Evolutionary conservation across 2,329 filamentous ascomycete species (phyloP), one percentile per base, ranked within the genome.

Genomic region (Exophiala lecanii-corni): DNA sequence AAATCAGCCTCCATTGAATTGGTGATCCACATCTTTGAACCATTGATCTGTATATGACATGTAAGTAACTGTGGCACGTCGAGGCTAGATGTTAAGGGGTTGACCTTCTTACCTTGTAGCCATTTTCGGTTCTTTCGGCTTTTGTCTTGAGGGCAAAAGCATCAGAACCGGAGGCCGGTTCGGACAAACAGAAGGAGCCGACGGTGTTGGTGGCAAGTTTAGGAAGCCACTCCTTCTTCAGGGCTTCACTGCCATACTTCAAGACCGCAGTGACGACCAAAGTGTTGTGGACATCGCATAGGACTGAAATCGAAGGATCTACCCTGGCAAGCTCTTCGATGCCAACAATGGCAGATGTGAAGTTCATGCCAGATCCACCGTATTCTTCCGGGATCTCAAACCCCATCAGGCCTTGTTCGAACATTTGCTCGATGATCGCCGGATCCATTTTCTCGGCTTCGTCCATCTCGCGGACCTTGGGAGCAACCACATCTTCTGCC

Each of bases 11-110:
- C 92, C 72, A 91, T 82, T 38, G 86, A 84, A 75, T 98, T 98
- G 52, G 92, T 98, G 69, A 98, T 98, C 92, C 92, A 98, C 92
- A 98, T 98, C 79, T 98, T 98, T 66, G 80, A 82, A 37, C 92
- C 92, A 49, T 80, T 85, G 66, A 98, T 85, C 68, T 76, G 82
- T 21, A 26, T 19, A 34, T n/a, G n/a, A n/a, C n/a, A n/a, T 32
- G 37, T 50, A 4, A 50, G 43, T 26, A 32, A 20, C n/a, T n/a
- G n/a, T n/a, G n/a, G n/a, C n/a, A n/a, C n/a, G n/a, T n/a, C n/a
- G n/a, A n/a, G n/a, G n/a, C n/a, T n/a, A n/a, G n/a, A n/a, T n/a
- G n/a, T n/a, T n/a, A n/a, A n/a, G n/a, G n/a, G n/a, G n/a, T n/a
- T n/a, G n/a, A n/a, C n/a, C n/a, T 20, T 5, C 49, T 33, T 42